phyloP scores from a whole-genome alignment of 805 yeast species.

The Saccharomycopsis sp. region DNA sequence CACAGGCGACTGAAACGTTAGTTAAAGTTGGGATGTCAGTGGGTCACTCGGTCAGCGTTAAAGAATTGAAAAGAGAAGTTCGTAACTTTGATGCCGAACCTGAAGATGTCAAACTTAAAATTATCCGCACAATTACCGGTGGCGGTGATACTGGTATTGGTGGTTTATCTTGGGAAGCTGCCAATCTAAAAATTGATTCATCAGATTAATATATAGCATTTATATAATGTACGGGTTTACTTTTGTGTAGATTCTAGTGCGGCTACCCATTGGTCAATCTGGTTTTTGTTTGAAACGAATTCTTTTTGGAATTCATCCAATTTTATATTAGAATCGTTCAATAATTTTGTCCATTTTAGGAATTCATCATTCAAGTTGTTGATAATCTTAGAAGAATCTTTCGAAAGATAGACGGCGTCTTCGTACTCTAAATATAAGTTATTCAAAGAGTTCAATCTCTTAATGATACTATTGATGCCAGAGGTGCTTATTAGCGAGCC shows the following conservation, averaged over 20 bases:
- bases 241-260: not conserved
- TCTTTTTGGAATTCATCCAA: constrained; percentile 5
- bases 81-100: constrained; percentile 40
- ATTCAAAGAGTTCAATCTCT: constrained; percentile 17
- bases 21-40: constrained; percentile 88
- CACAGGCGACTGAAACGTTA: constrained; percentile 67
- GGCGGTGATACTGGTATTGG: constrained; percentile 29
- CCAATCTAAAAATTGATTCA: constrained; percentile 9
- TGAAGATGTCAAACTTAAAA: constrained; percentile 39
- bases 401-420: constrained; percentile 8
- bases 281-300: constrained; percentile 3
- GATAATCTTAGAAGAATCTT: constrained; percentile 7
- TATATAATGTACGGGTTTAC: too few species aligned
- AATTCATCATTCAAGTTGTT: constrained; percentile 8
- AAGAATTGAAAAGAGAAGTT: constrained; percentile 44
- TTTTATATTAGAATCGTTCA: constrained; percentile 9
- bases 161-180: constrained; percentile 18
- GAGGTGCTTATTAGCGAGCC: not conserved
- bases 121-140: constrained; percentile 54
- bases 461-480: constrained; percentile 6
- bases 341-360: constrained; percentile 9
- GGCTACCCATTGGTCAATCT: constrained; percentile 11
- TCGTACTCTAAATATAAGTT: constrained; percentile 15
- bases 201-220: too few species aligned
- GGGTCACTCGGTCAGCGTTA: constrained; percentile 56